A percentile compares a stretch with the other conserved stretches of the same genome.
Evolutionary conservation across 177 flowering plant genomes (phyloP).

Genomic region (Vitis hybrid): DNA sequence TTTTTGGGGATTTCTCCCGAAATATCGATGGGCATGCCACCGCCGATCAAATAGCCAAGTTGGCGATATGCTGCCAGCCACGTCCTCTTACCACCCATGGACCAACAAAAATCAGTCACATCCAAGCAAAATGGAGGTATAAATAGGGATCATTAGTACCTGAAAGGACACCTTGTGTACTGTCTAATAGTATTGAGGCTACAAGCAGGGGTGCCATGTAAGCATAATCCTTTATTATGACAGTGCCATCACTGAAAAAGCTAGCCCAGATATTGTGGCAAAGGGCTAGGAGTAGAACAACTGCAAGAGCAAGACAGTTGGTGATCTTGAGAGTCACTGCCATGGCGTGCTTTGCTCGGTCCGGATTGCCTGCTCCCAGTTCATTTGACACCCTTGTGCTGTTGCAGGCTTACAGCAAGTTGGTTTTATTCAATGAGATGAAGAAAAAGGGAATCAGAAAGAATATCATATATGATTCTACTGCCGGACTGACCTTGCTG

Average conservation of each 20-base stretch:
- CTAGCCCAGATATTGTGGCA: conserved; percentile 83
- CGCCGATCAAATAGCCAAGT: conserved; percentile 57
- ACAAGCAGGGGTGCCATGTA: conserved; percentile 67
- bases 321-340: conserved; percentile 68
- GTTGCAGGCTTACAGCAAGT: neutral
- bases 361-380: conserved; percentile 65
- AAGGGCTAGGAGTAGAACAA: conserved; percentile 42
- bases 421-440: neutral
- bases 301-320: conserved; percentile 42
- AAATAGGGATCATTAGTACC: conserved; percentile 28
- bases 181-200: conserved; percentile 67
- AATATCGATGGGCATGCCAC: conserved; percentile 58
- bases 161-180: conserved; percentile 77
- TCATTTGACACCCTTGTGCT: conserved; percentile 96
- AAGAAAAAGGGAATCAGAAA: neutral
- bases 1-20: too few relatives aligned
- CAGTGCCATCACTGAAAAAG: conserved; percentile 52
- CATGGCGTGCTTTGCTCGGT: conserved; percentile 68
- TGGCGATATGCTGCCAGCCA: conserved; percentile 88
- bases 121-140: too few relatives aligned
- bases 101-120: neutral
- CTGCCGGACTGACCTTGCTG: conserved; percentile 62
- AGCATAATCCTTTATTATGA: conserved; percentile 49
- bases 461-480: neutral
- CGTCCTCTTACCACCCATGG: conserved; percentile 87